Evolutionary conservation across 2,329 filamentous ascomycete species (phyloP), one percentile per base, ranked within the genome.

Genomic region (Diaporthe velutina): DNA sequence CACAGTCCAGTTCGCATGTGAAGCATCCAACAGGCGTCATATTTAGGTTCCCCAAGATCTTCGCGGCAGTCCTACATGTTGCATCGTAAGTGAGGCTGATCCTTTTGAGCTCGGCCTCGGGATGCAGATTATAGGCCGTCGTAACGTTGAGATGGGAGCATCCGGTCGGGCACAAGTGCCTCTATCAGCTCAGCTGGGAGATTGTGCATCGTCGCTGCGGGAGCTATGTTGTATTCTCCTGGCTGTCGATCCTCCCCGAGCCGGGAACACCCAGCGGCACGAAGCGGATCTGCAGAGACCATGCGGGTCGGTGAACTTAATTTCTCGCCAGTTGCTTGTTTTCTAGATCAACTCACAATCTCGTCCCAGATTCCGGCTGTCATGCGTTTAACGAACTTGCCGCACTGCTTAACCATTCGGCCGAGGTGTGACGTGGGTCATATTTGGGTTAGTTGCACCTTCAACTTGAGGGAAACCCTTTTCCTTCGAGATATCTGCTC

Each of bases 251-350:
- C 22, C 25, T 66, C 60, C 61, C 61, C 61, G 61, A 67, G 42
- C 61, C 30, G 61, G 61, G 61, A 50, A n/a, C 61, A 5, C 61
- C 61, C 30, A 50, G 61, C 61, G 45, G 61, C 22, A n/a, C 19
- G 45, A n/a, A 19, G 42, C 42, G 42, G 61, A 67, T 67, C 30
- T 67, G 30, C 61, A 67, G 12, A 33, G 61, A 15, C 25, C 28
- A 25, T 50, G 42, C 22, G 42, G 42, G 30, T 52, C 42, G 12
- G 10, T 38, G 8, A 67, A 52, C 22, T 52, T 33, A 38, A 52
- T 50, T 61, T 42, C 55, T 61, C n/a, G 57, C 57, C 57, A 61
- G 15, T 42, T 67, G 45, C 61, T 48, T 15, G 22, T 12, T 30
- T 33, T 25, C 28, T 28, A 9, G 19, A 66, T 15, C 25, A 19